Conservation (phyloP, 257 asterid species). For the Lycium ferocissimum region DNA sequence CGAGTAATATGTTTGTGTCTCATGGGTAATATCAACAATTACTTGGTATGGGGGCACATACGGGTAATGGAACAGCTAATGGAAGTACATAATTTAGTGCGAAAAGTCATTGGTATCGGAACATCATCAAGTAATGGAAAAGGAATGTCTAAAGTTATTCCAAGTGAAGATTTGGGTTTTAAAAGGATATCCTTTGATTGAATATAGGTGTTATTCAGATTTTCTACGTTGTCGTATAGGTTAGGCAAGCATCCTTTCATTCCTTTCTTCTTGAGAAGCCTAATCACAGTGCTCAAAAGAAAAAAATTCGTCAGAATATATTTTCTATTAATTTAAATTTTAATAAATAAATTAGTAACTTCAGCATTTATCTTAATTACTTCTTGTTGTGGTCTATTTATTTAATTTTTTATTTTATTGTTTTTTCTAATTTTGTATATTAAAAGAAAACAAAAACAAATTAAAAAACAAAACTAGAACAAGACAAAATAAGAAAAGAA, state of each 20-base stretch:
- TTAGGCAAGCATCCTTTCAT: constrained; percentile 42
- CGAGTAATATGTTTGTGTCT: too few relatives aligned
- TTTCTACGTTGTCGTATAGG: constrained; percentile 39
- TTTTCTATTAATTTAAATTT: constrained; percentile 46
- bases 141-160: not conserved
- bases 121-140: constrained; percentile 33
- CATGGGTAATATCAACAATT: too few relatives aligned
- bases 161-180: constrained; percentile 19
- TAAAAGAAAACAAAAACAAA: too few relatives aligned
- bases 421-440: too few relatives aligned
- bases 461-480: too few relatives aligned
- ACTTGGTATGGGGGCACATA: too few relatives aligned
- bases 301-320: constrained; percentile 43
- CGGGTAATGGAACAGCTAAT: too few relatives aligned
- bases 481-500: too few relatives aligned
- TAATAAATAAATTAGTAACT: constrained; percentile 43
- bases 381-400: too few relatives aligned
- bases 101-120: not conserved
- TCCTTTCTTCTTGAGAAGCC: constrained; percentile 20
- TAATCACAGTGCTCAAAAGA: constrained; percentile 33
- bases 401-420: too few relatives aligned
- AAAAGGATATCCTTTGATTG: constrained; percentile 35
- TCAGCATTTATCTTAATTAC: not conserved
- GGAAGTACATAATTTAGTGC: too few relatives aligned
- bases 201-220: constrained; percentile 34